Conservation (phyloP, 495 filamentous ascomycete species). For the Penicillium waksmanii region DNA sequence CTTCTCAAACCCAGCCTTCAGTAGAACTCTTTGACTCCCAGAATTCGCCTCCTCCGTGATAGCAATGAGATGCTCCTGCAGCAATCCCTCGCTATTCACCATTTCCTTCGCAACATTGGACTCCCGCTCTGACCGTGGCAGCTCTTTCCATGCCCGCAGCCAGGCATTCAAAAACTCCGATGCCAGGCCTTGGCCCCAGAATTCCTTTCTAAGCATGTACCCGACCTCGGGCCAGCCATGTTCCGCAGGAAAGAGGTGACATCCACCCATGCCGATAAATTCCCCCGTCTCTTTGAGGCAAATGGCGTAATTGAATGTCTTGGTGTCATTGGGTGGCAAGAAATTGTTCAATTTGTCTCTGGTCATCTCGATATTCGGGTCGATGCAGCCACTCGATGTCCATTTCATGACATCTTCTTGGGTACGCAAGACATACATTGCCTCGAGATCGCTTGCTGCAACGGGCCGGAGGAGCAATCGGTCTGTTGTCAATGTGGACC, state of each 20-base stretch:
- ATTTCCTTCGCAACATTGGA: slow-evolving; percentile 23
- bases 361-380: slow-evolving; percentile 39
- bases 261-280: slow-evolving; percentile 24
- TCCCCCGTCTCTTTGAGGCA: slow-evolving; percentile 31
- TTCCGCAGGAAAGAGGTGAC: slow-evolving; percentile 17
- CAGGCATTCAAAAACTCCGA: slow-evolving; percentile 50
- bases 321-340: slow-evolving; percentile 33
- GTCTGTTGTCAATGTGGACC: slow-evolving; percentile 37
- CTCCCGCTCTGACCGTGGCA: slow-evolving; percentile 42
- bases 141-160: slow-evolving; percentile 35
- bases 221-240: slow-evolving; percentile 46
- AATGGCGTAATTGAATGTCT: slow-evolving; percentile 44
- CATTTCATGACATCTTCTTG: slow-evolving; percentile 57
- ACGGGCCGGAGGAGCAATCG: slow-evolving; percentile 49
- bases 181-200: slow-evolving; percentile 49
- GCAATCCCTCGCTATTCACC: slow-evolving; percentile 15
- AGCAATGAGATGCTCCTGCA: slow-evolving; percentile 39
- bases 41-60: slow-evolving; percentile 36
- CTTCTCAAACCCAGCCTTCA: slow-evolving; percentile 42
- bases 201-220: slow-evolving; percentile 48
- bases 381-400: slow-evolving; percentile 39
- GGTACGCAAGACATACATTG: slow-evolving; percentile 42
- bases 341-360: slow-evolving; percentile 30
- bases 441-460: slow-evolving; percentile 35
- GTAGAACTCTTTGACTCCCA: slow-evolving; percentile 40